Evolutionary conservation across 345 rosid species (phyloP), one percentile per base, ranked within the genome.

Genomic region (Syzygium oleosum): DNA sequence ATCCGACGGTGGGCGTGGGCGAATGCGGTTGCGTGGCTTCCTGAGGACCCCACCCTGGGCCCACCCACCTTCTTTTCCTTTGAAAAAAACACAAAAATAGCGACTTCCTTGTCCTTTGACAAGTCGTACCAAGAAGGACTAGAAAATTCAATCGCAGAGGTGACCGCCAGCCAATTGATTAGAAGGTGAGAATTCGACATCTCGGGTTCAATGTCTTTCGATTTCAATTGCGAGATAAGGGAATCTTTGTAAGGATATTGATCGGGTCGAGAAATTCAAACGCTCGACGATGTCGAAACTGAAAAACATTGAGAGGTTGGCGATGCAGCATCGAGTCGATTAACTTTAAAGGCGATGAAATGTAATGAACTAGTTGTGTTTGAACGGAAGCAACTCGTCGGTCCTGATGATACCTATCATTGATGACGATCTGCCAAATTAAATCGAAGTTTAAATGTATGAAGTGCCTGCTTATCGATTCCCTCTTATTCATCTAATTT

Each of bases 241-340:
- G 13, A 13, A 58, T 25, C 63, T 58, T 1, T 25, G 2, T 10
- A 25, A 29, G 29, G 27, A 25, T n/a, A 11, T 58, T 25, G 0
- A 25, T 58, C 3, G 29, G 63, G 15, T 58, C 31, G 34, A n/a
- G 14, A n/a, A 61, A 27, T 27, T n/a, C 14, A 13, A n/a, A 27
- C 31, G 4, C 68, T 12, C 0, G 8, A 12, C 6, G 16, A 1
- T 61, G 17, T n/a, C 27, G 12, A 61, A n/a, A 3, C 5, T 6
- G 4, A 13, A 13, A 61, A 11, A 15, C 13, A 12, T 5, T 5
- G 4, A 13, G 17, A n/a, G 38, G 13, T 6, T 16, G 9, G 38
- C 34, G 16, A n/a, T 13, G 73, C 1, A 0, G 9, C 2, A 2
- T n/a, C 4, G 0, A 16, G 16, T 13, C 0, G 0, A n/a, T 61